Conservation (phyloP, 2,329 filamentous ascomycete species). For the Cercospora janseana region DNA sequence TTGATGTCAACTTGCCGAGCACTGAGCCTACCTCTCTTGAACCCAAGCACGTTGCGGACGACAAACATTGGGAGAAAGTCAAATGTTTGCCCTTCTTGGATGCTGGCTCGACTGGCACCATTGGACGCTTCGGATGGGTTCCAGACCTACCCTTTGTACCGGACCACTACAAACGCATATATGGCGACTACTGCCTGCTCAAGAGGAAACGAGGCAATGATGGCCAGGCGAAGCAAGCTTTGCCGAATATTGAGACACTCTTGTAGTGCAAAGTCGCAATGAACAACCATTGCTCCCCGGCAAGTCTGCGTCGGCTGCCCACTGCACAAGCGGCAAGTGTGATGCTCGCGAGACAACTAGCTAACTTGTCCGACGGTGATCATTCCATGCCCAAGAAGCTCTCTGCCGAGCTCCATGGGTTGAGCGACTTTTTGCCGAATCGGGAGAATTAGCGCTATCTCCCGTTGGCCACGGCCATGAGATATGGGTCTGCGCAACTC, state of each 20-base stretch:
- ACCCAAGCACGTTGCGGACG: slow-evolving; percentile 74
- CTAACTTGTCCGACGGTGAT: too few relatives aligned
- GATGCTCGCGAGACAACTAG: not conserved
- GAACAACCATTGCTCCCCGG: not conserved
- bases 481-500: not conserved
- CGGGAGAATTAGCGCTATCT: slow-evolving; percentile 8
- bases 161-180: slow-evolving; percentile 66
- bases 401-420: not conserved
- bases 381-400: too few relatives aligned
- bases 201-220: slow-evolving; percentile 49
- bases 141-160: slow-evolving; percentile 71
- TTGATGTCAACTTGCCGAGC: slow-evolving; percentile 78
- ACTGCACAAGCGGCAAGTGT: too few relatives aligned
- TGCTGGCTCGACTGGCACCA: slow-evolving; percentile 65
- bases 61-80: slow-evolving; percentile 72
- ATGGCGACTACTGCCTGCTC: slow-evolving; percentile 86
- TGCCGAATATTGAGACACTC: slow-evolving; percentile 24
- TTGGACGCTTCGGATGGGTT: slow-evolving; percentile 79
- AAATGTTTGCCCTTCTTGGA: slow-evolving; percentile 80
- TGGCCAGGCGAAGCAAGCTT: slow-evolving; percentile 6
- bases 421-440: slow-evolving; percentile 4
- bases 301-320: too few relatives aligned
- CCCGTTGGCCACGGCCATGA: not conserved
- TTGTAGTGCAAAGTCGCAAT: slow-evolving; percentile 11
- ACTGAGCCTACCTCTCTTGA: slow-evolving; percentile 64